phyloP scores from a whole-genome alignment of 2,329 filamentous ascomycete species.

The Pestalotiopsis sp. region DNA sequence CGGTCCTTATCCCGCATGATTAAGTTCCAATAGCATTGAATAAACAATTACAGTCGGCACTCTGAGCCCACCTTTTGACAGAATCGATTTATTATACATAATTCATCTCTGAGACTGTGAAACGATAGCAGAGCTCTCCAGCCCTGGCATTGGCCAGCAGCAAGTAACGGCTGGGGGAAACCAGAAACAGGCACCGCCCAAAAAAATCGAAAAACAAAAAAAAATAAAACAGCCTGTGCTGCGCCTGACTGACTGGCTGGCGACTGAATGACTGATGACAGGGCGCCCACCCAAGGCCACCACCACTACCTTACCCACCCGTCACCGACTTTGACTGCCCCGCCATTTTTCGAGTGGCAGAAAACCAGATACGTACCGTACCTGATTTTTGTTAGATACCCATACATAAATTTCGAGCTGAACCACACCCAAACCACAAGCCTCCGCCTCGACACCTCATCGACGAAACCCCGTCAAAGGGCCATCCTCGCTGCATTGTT shows the following conservation, averaged over 20 bases:
- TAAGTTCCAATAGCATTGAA: not conserved
- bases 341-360: slow-evolving; percentile 11
- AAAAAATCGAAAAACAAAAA: not conserved
- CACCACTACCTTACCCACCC: not conserved
- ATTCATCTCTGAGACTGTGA: not conserved
- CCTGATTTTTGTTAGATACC: slow-evolving; percentile 2
- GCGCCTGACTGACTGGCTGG: not conserved
- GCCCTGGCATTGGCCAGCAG: not conserved
- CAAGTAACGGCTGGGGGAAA: not conserved
- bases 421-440: slow-evolving; percentile 8
- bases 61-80: not conserved
- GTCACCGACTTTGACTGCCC: slow-evolving; percentile 8
- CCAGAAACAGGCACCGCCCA: not conserved
- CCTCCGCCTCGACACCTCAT: not conserved
- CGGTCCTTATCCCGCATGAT: not conserved
- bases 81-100: not conserved
- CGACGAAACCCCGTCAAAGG: slow-evolving; percentile 14
- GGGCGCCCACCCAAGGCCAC: not conserved
- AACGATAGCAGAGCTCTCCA: not conserved
- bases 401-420: slow-evolving; percentile 14
- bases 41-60: not conserved
- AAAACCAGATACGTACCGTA: slow-evolving; percentile 12
- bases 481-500: slow-evolving; percentile 5
- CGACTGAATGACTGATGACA: not conserved
- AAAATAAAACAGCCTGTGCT: not conserved